Evolutionary conservation across 257 asterid species (phyloP).

Genomic region (Primulina huaijiensis): DNA sequence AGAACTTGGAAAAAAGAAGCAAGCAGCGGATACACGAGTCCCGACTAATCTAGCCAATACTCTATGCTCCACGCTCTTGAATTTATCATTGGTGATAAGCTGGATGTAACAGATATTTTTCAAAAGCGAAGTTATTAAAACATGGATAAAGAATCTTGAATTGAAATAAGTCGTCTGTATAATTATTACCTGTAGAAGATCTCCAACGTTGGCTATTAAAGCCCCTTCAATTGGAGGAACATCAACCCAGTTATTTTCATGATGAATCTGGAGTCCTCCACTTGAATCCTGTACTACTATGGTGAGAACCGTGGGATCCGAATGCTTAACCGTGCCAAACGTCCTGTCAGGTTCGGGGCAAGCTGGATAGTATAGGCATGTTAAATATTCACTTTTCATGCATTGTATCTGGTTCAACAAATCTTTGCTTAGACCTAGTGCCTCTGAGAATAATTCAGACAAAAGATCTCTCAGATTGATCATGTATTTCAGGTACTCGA

Average conservation of each 20-base stretch:
- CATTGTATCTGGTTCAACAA: slow-evolving; percentile 39
- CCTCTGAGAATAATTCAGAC: slow-evolving; percentile 59
- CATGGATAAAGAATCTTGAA: neutral
- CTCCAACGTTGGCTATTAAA: slow-evolving; percentile 66
- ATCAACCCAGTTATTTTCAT: slow-evolving; percentile 53
- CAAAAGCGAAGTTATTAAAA: neutral
- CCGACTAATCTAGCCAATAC: slow-evolving; percentile 48
- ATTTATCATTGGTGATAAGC: slow-evolving; percentile 65
- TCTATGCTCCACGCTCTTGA: slow-evolving; percentile 74
- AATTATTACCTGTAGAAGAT: slow-evolving; percentile 61
- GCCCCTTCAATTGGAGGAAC: slow-evolving; percentile 68
- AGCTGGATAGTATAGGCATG: slow-evolving; percentile 64
- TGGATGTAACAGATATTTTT: slow-evolving; percentile 9
- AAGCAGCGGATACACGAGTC: slow-evolving; percentile 57
- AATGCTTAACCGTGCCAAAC: slow-evolving; percentile 50
- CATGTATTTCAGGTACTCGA: slow-evolving; percentile 53
- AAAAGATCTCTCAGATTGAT: slow-evolving; percentile 38
- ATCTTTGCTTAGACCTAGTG: slow-evolving; percentile 44
- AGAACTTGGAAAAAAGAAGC: slow-evolving; percentile 58
- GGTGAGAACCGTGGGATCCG: slow-evolving; percentile 59
- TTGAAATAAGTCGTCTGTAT: neutral
- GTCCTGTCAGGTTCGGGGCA: slow-evolving; percentile 68
- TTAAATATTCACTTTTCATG: slow-evolving; percentile 46
- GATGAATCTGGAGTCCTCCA: slow-evolving; percentile 75
- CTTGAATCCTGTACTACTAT: slow-evolving; percentile 49